Evolutionary conservation across 495 filamentous ascomycete species (phyloP).

Genomic region (Jackrogersella multiformis): DNA sequence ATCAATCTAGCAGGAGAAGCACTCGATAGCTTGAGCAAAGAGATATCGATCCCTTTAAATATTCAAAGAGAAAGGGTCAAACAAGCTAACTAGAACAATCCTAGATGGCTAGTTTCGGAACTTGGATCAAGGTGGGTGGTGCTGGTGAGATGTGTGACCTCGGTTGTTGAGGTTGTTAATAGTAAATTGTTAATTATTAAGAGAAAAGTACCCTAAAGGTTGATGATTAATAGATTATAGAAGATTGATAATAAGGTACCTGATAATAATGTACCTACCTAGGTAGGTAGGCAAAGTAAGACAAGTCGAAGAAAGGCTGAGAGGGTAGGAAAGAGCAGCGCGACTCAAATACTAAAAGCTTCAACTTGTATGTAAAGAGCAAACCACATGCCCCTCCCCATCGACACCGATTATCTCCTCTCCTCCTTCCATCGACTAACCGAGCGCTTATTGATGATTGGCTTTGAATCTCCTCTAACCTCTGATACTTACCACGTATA

Average conservation of each 20-base stretch:
- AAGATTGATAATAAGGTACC: too few species aligned
- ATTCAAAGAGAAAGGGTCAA: conserved; percentile 6
- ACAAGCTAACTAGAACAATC: conserved; percentile 1
- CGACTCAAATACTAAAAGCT: not conserved
- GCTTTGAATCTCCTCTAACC: conserved; percentile 11
- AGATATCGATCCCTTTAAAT: not conserved
- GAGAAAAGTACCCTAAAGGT: too few species aligned
- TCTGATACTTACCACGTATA: conserved; percentile 20
- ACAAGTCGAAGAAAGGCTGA: not conserved
- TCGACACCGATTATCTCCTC: not conserved
- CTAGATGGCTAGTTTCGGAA: not conserved
- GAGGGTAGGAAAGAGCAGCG: conserved; percentile 2
- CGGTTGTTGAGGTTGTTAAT: conserved; percentile 10
- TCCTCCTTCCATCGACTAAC: conserved; percentile 4
- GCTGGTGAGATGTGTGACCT: conserved; percentile 8
- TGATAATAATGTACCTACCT: too few species aligned
- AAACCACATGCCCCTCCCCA: conserved; percentile 5
- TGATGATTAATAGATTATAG: too few species aligned
- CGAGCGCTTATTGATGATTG: conserved; percentile 29
- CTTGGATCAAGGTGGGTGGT: not conserved
- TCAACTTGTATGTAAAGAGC: conserved; percentile 19
- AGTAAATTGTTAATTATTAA: not conserved
- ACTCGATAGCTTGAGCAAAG: not conserved
- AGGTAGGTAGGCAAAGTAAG: not conserved
- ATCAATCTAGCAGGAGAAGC: conserved; percentile 1